Evolutionary conservation across 306 rosid species (phyloP).

Genomic region (Castanea mollissima): DNA sequence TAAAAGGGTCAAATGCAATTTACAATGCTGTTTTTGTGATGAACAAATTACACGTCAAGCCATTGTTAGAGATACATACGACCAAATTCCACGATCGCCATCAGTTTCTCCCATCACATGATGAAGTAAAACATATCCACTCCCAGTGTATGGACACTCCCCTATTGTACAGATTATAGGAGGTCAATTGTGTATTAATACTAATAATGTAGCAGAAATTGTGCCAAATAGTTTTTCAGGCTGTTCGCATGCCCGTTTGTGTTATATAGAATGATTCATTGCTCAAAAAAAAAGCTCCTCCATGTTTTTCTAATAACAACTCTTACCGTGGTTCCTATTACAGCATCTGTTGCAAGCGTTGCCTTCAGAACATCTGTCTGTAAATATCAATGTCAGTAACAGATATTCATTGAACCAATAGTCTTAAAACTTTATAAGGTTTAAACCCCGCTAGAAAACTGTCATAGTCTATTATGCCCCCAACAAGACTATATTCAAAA

Average conservation of each 20-base stretch:
- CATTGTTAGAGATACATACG: conserved; percentile 66
- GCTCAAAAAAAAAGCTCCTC: conserved; percentile 1
- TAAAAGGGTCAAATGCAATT: conserved; percentile 25
- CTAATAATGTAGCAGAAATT: background rate
- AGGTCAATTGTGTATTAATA: background rate
- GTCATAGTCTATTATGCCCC: background rate
- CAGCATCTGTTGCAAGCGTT: conserved; percentile 91
- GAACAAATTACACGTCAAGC: conserved; percentile 29
- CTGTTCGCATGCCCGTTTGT: background rate
- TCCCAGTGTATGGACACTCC: conserved; percentile 78
- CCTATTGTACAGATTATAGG: conserved; percentile 44
- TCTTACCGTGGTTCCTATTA: conserved; percentile 82
- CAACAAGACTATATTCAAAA: background rate
- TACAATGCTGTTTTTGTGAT: conserved; percentile 19
- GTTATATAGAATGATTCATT: background rate
- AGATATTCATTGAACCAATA: background rate
- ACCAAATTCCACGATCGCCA: conserved; percentile 89
- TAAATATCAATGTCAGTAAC: conserved; percentile 26
- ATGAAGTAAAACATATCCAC: conserved; percentile 96
- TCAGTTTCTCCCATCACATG: conserved; percentile 98
- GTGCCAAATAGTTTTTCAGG: background rate
- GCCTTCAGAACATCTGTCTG: conserved; percentile 91
- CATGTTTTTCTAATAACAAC: background rate
- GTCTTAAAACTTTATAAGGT: background rate
- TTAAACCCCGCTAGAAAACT: background rate